A percentile compares a stretch with the other conserved stretches of the same genome.
phyloP scores from a whole-genome alignment of 306 rosid genomes.

The Boehmeria nivea region DNA sequence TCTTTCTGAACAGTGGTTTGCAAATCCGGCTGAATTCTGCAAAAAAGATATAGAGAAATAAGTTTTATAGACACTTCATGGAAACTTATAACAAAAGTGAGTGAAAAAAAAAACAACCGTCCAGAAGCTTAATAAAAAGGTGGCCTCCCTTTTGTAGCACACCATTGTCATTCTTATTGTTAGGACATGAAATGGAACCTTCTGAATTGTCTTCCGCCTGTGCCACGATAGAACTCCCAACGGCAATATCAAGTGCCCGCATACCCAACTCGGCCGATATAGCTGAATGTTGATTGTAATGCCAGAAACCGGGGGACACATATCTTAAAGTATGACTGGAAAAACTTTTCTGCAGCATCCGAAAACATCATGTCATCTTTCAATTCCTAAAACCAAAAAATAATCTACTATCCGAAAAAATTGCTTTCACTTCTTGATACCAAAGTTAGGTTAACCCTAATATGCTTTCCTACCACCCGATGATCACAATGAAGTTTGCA shows the following conservation, averaged over 20 bases:
- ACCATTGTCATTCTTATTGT: conserved; percentile 32
- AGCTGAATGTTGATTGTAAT: conserved; percentile 74
- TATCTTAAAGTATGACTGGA: conserved; percentile 74
- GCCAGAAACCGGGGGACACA: conserved; percentile 90
- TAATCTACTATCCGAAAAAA: too few species aligned
- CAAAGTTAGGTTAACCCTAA: too few species aligned
- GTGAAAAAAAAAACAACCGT: too few species aligned
- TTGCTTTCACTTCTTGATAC: too few species aligned
- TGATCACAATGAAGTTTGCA: too few species aligned
- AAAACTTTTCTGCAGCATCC: conserved; percentile 50
- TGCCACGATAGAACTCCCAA: conserved; percentile 42
- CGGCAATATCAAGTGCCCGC: conserved; percentile 76
- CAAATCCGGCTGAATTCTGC: conserved; percentile 62
- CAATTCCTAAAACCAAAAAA: background rate
- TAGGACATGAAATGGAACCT: conserved; percentile 18
- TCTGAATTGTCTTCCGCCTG: conserved; percentile 15
- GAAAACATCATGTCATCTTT: conserved; percentile 7
- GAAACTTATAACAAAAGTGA: too few species aligned
- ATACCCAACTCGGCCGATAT: conserved; percentile 71
- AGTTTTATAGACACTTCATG: background rate
- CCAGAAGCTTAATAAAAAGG: conserved; percentile 76
- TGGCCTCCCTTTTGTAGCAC: conserved; percentile 60
- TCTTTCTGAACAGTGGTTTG: conserved; percentile 70
- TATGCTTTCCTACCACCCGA: too few species aligned
- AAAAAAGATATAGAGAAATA: conserved; percentile 8